These are phyloP conservation scores for Tricholoma matsutake DNA, from an alignment of 768 basidiomycete species.

Conservation along the genomic window DNA sequence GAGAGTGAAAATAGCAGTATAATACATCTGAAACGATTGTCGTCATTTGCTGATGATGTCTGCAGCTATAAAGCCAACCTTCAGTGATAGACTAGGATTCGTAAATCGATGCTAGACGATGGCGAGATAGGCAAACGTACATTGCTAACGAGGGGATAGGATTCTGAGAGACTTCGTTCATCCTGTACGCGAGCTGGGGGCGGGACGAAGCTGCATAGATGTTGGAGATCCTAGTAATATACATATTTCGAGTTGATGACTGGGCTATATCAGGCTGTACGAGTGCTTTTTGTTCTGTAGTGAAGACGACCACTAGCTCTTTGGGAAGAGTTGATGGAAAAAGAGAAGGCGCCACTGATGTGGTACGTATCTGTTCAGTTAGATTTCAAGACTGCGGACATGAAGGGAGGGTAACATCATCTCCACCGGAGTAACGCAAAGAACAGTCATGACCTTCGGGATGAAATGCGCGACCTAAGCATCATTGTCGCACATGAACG, in stretches of 20 bases:
- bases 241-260: too few species aligned
- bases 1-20: conserved; percentile 9
- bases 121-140: background rate
- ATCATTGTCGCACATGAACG: too few species aligned
- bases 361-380: too few species aligned
- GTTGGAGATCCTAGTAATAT: background rate
- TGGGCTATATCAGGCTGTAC: too few species aligned
- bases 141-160: background rate
- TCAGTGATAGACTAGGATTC: background rate
- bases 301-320: too few species aligned
- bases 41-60: background rate
- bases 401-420: too few species aligned
- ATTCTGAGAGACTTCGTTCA: background rate
- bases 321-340: too few species aligned
- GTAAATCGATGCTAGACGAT: background rate
- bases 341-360: too few species aligned
- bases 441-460: too few species aligned
- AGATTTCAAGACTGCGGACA: background rate
- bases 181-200: background rate
- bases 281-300: too few species aligned
- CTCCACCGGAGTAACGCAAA: too few species aligned
- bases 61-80: background rate
- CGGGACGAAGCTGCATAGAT: background rate
- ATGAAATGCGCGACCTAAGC: too few species aligned
- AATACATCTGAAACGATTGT: background rate